Evolutionary conservation across 2,329 filamentous ascomycete genomes (phyloP), one percentile per base, ranked within the genome.

Genomic region (Orbilia quercus): DNA sequence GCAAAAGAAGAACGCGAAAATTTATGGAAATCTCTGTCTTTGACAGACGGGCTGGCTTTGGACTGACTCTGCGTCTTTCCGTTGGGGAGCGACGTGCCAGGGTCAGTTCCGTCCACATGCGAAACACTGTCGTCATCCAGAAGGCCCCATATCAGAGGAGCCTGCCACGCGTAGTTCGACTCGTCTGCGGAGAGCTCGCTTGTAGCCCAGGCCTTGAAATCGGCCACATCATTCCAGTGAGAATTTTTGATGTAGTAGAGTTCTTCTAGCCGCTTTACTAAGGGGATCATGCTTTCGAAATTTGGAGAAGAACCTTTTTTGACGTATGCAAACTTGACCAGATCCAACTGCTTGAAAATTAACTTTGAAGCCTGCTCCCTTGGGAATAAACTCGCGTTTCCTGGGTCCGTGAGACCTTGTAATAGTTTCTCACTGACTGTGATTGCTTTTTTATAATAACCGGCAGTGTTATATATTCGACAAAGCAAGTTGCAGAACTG

Each of bases 361-460:
- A 71, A 34, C 3, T 57, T 25, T 2, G 66, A 63, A n/a, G 60
- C 47, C 9, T 64, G 50, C 25, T 71, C 66, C 25, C 45, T 71
- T 2, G 66, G 45, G 14, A 55, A 54, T 7, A 42, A 25, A 23
- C 51, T 53, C 3, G 28, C 34, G n/a, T 7, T 59, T 11, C 50
- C 42, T 1, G 59, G 58, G 4, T 71, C 58, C 11, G 44, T 50
- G n/a, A 71, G 25, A 6, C 42, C 54, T 14, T 28, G 54, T n/a
- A 71, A 47, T 1, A 71, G 36, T 14, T 51, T 63, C 36, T 71
- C 66, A 14, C 51, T 63, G 1, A 71, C 50, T 0, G 66, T 57
- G 23, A 71, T 71, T 2, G 66, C 36, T 36, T 71, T 71, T 18
- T 57, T 57, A 22, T 71, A 71, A 34, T 71, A 71, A 3, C 66